A percentile compares a stretch with the other conserved stretches of the same genome.
Evolutionary conservation across 257 asterid species (phyloP).

Genomic region (Jaltomata sinuosa): DNA sequence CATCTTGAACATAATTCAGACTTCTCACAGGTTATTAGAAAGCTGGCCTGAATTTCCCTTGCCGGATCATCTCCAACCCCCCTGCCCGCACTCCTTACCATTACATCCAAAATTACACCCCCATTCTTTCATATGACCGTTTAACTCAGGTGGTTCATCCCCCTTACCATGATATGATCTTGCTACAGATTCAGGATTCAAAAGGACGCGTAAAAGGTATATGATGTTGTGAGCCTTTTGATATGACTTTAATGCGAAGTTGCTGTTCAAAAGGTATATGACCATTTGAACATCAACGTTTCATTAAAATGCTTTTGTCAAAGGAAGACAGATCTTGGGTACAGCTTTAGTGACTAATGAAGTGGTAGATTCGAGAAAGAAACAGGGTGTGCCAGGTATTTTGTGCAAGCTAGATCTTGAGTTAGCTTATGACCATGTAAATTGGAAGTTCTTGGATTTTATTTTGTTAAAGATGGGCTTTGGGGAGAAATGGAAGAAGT

Average conservation of each 20-base stretch:
- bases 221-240: not conserved
- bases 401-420: no score
- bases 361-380: no score
- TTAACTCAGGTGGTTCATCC: not conserved
- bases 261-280: not conserved
- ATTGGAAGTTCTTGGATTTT: no score
- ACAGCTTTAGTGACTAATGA: no score
- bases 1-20: not conserved
- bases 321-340: no score
- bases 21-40: not conserved
- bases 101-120: not conserved
- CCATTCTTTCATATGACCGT: not conserved
- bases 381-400: no score
- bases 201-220: not conserved
- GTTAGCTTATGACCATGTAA: no score
- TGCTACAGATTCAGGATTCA: not conserved
- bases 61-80: not conserved
- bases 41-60: not conserved
- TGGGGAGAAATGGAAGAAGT: no score
- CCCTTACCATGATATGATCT: not conserved
- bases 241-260: not conserved
- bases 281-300: not conserved
- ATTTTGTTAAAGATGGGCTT: no score
- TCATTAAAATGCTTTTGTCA: no score
- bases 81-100: not conserved